These are phyloP conservation scores for Datura wrightii DNA, from an alignment of 257 asterid genomes.

Conservation along the genomic window DNA sequence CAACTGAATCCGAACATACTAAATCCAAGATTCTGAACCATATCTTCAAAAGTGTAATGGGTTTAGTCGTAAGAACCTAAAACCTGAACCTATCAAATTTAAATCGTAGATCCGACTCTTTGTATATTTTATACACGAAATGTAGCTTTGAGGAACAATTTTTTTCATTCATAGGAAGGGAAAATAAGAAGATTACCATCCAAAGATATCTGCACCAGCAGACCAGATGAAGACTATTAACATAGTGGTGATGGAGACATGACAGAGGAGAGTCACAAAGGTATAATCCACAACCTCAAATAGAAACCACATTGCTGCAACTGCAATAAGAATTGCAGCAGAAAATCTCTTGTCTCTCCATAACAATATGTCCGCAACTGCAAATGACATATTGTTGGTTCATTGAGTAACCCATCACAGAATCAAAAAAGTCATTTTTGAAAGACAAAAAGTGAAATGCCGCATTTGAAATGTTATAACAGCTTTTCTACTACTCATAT, in stretches of 20 bases:
- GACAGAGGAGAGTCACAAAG: conserved; percentile 58
- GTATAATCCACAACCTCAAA: conserved; percentile 63
- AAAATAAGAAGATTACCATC: conserved; percentile 43
- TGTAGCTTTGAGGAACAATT: background rate
- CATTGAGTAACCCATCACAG: background rate
- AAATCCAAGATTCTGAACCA: background rate
- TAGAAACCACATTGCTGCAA: conserved; percentile 59
- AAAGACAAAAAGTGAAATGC: background rate
- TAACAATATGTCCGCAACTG: conserved; percentile 64
- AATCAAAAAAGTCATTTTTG: background rate
- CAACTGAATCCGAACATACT: background rate
- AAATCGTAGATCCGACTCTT: background rate
- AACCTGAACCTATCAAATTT: background rate
- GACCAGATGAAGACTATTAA: conserved; percentile 62
- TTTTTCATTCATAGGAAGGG: background rate
- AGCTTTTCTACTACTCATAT: background rate
- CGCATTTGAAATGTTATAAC: background rate
- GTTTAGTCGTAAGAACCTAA: background rate
- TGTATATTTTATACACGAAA: background rate
- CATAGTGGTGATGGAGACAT: conserved; percentile 62
- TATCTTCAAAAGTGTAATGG: background rate
- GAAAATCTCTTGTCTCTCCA: conserved; percentile 63
- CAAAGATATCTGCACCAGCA: conserved; percentile 45
- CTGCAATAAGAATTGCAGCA: conserved; percentile 52
- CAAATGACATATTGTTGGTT: background rate